Percentiles rank a stretch among this genome's conserved stretches.
These are phyloP conservation scores for Astragalus glycyphyllos DNA, from an alignment of 306 rosid genomes.

Conservation along the genomic window DNA sequence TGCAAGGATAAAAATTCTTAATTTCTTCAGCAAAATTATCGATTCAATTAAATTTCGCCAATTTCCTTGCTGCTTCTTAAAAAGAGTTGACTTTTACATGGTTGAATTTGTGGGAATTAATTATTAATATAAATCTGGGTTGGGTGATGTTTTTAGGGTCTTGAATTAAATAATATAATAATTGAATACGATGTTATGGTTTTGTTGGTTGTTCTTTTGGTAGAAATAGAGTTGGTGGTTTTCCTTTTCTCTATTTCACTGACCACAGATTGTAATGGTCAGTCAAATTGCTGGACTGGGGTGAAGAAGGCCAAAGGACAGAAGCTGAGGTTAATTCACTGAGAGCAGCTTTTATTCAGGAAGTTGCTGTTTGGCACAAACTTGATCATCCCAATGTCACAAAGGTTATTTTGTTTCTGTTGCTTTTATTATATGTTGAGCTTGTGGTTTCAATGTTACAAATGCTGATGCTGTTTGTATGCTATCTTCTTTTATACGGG, in stretches of 20 bases:
- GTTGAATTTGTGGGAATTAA: conserved; percentile 56
- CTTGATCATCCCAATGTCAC: conserved; percentile 98
- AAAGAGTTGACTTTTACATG: conserved; percentile 54
- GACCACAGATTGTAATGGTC: conserved; percentile 37
- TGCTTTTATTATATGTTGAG: conserved; percentile 14
- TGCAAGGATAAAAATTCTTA: conserved; percentile 35
- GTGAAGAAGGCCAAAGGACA: conserved; percentile 96
- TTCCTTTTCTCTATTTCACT: conserved; percentile 30
- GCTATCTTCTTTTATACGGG: conserved; percentile 7
- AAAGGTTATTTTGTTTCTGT: conserved; percentile 56
- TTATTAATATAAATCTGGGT: conserved; percentile 20
- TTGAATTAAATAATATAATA: background rate
- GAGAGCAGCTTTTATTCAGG: conserved; percentile 91
- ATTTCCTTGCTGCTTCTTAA: conserved; percentile 1
- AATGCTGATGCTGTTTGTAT: conserved; percentile 18
- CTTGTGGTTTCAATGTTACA: conserved; percentile 27
- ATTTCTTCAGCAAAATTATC: conserved; percentile 21
- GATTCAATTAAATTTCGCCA: conserved; percentile 30
- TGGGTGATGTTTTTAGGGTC: conserved; percentile 52
- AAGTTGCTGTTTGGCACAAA: conserved; percentile 99
- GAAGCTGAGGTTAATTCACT: conserved; percentile 89
- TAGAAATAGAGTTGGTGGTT: conserved; percentile 3
- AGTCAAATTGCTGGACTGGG: conserved; percentile 98
- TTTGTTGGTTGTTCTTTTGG: conserved; percentile 33
- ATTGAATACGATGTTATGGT: conserved; percentile 2